Evolutionary conservation across 148 eudicot species (phyloP).

Genomic region (Rhododendron henanense): DNA sequence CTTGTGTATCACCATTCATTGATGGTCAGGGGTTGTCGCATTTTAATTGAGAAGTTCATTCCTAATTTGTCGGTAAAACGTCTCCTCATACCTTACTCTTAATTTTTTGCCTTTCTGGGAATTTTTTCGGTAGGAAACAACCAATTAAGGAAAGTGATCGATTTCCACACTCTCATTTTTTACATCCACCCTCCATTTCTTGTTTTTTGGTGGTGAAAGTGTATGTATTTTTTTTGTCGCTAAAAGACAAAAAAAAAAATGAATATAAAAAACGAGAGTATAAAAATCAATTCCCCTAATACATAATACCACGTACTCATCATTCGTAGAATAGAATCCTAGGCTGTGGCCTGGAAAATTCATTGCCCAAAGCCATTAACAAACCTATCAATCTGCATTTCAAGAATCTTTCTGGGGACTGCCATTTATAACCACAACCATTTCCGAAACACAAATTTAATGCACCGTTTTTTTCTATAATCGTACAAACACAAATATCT

Average conservation of each 20-base stretch:
- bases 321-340: background rate
- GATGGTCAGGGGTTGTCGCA: background rate
- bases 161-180: too few relatives aligned
- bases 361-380: background rate
- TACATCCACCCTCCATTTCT: accelerated
- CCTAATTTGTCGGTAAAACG: background rate
- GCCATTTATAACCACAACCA: too few relatives aligned
- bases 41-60: background rate
- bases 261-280: too few relatives aligned
- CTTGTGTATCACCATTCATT: background rate
- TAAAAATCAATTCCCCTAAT: too few relatives aligned
- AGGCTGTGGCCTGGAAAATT: constrained; percentile 1
- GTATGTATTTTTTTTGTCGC: too few relatives aligned
- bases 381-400: background rate
- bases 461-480: background rate
- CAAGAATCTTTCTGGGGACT: background rate
- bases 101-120: background rate
- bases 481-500: too few relatives aligned
- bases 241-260: too few relatives aligned
- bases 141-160: background rate
- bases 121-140: background rate
- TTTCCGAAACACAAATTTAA: background rate
- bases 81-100: background rate
- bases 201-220: too few relatives aligned
- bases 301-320: background rate